These are phyloP conservation scores for Laburnicola sp. DNA, from an alignment of 2,329 filamentous ascomycete species.

Conservation along the genomic window DNA sequence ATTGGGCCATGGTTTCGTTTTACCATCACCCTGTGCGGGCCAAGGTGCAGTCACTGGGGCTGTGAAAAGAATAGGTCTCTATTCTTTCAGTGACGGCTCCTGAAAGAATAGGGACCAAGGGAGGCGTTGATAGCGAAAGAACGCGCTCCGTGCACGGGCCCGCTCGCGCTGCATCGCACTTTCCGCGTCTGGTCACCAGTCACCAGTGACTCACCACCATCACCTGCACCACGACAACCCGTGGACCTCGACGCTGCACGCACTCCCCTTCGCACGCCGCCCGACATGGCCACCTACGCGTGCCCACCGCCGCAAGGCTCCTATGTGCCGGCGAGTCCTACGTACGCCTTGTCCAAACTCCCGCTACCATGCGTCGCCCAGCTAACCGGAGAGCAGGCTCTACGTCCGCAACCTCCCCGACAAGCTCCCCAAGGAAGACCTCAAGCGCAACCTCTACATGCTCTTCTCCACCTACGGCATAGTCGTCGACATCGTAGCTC, in stretches of 20 bases:
- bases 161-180: background rate
- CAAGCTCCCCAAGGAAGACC: slow-evolving; percentile 86
- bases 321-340: slow-evolving; percentile 30
- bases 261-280: background rate
- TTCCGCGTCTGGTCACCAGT: no score
- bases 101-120: no score
- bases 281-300: slow-evolving; percentile 27
- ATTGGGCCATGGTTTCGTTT: slow-evolving; percentile 25
- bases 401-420: slow-evolving; percentile 88
- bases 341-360: slow-evolving; percentile 27
- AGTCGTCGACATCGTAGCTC: slow-evolving; percentile 85
- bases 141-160: background rate
- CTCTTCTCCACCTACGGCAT: slow-evolving; percentile 93
- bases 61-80: no score
- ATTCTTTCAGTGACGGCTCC: no score
- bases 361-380: slow-evolving; percentile 9
- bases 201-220: no score
- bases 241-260: background rate
- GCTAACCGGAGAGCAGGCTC: slow-evolving; percentile 58
- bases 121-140: no score
- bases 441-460: slow-evolving; percentile 86
- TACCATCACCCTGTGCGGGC: no score
- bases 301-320: slow-evolving; percentile 8
- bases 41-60: background rate
- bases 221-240: background rate